phyloP scores from a whole-genome alignment of 2,329 filamentous ascomycete species.

The Fusarium xyrophilum region DNA sequence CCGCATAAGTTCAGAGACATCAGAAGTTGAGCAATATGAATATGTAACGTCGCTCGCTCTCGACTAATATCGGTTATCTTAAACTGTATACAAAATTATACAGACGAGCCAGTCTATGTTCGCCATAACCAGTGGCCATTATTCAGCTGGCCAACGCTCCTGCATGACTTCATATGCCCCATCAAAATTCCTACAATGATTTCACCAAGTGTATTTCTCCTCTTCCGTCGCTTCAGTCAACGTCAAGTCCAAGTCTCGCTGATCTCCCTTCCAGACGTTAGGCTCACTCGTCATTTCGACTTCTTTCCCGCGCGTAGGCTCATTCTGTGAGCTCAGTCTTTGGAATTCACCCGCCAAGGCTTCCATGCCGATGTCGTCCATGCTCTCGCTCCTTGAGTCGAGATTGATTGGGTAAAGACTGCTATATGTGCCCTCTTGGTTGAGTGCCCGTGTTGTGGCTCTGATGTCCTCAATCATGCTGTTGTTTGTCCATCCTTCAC shows the following conservation, averaged over 20 bases:
- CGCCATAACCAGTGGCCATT: background rate
- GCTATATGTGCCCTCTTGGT: background rate
- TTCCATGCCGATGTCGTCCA: constrained; percentile 13
- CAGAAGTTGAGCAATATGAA: background rate
- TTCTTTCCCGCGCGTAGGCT: background rate
- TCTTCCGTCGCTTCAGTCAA: constrained; percentile 18
- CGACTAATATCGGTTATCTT: background rate
- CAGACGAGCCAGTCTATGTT: background rate
- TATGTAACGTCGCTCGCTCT: background rate
- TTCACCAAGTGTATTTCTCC: background rate
- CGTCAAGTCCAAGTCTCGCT: constrained; percentile 4
- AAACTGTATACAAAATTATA: background rate
- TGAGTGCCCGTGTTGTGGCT: background rate
- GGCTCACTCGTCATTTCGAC: background rate
- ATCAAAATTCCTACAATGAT: background rate
- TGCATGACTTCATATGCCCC: background rate
- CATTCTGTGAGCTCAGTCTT: background rate
- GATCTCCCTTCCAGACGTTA: constrained; percentile 7
- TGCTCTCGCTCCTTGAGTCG: background rate
- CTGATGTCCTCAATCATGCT: constrained; percentile 6
- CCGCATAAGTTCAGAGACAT: rapidly evolving
- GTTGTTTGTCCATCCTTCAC: background rate
- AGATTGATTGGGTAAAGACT: constrained; percentile 17
- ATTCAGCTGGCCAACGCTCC: no score
- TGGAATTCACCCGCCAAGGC: background rate